These are phyloP conservation scores for Neurospora crassa DNA, from an alignment of 2,329 filamentous ascomycete species.

Conservation along the genomic window DNA sequence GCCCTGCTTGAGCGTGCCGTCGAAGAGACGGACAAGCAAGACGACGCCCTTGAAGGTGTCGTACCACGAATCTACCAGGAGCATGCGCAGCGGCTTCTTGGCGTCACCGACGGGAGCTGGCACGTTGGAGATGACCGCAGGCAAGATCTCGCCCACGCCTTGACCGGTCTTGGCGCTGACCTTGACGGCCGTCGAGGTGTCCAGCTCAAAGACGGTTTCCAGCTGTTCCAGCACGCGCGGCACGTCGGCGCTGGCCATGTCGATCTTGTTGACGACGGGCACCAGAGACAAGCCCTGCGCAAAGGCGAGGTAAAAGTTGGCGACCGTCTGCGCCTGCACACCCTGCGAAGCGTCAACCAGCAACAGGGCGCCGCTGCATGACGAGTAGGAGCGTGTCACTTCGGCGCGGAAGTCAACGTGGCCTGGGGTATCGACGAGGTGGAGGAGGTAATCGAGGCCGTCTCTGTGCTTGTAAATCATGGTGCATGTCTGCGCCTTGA, in stretches of 20 bases:
- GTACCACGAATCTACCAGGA: conserved; percentile 97
- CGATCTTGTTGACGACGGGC: conserved; percentile 94
- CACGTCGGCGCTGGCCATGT: conserved; percentile 83
- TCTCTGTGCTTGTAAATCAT: conserved; percentile 82
- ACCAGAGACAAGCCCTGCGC: conserved; percentile 79
- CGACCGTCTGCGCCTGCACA: conserved; percentile 94
- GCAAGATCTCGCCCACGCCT: conserved; percentile 75
- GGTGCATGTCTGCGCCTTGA: conserved; percentile 96
- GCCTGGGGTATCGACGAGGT: conserved; percentile 92
- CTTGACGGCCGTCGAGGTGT: conserved; percentile 40
- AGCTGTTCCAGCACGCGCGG: conserved; percentile 80
- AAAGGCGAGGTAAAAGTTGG: conserved; percentile 97
- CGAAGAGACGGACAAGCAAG: conserved; percentile 81
- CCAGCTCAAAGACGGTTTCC: conserved; percentile 76
- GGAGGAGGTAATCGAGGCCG: conserved; percentile 81
- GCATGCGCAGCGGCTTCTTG: conserved; percentile 64
- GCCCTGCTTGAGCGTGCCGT: conserved; percentile 72
- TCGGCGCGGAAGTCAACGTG: conserved; percentile 98
- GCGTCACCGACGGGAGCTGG: conserved; percentile 70
- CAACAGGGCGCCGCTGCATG: conserved; percentile 83
- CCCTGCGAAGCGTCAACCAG: conserved; percentile 95
- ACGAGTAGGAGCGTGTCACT: conserved; percentile 90
- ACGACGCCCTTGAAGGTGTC: conserved; percentile 93
- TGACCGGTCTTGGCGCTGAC: conserved; percentile 92
- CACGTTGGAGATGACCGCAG: conserved; percentile 75